These are phyloP conservation scores for Neurospora crassa DNA, from an alignment of 2,329 filamentous ascomycete species.

Conservation along the genomic window DNA sequence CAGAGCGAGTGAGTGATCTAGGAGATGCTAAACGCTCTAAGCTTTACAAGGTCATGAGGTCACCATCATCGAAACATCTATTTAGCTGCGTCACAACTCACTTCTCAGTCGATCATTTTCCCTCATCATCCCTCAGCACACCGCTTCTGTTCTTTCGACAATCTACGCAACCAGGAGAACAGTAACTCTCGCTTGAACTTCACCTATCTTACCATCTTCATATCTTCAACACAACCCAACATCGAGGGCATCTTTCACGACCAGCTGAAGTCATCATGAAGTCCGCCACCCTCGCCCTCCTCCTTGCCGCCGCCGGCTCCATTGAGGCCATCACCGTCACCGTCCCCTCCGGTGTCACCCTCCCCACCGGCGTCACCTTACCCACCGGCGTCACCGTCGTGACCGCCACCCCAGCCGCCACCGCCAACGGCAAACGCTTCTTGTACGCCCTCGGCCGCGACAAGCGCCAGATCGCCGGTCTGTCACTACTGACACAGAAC, in stretches of 20 bases:
- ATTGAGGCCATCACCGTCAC: constrained; percentile 16
- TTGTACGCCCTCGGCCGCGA: neutral
- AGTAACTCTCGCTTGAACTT: neutral
- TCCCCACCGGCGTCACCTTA: constrained; percentile 15
- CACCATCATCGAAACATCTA: neutral
- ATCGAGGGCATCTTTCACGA: neutral
- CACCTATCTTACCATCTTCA: neutral
- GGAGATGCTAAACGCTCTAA: neutral
- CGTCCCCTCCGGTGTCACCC: constrained; percentile 15
- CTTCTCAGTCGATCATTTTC: neutral
- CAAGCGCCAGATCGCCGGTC: neutral
- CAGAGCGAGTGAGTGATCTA: neutral
- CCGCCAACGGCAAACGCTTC: constrained; percentile 7
- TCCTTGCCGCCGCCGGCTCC: constrained; percentile 8
- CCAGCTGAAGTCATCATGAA: constrained; percentile 6
- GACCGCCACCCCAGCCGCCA: constrained; percentile 4
- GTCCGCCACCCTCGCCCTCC: constrained; percentile 5
- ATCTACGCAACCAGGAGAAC: neutral
- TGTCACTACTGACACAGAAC: neutral
- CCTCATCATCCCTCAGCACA: neutral
- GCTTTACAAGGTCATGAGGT: neutral
- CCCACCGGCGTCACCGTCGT: constrained; percentile 17
- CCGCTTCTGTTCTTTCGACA: neutral
- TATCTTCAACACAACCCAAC: neutral
- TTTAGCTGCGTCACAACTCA: neutral